These are phyloP conservation scores for Taiwanofungus camphoratus DNA, from an alignment of 1,284 basidiomycete genomes.

Conservation along the genomic window DNA sequence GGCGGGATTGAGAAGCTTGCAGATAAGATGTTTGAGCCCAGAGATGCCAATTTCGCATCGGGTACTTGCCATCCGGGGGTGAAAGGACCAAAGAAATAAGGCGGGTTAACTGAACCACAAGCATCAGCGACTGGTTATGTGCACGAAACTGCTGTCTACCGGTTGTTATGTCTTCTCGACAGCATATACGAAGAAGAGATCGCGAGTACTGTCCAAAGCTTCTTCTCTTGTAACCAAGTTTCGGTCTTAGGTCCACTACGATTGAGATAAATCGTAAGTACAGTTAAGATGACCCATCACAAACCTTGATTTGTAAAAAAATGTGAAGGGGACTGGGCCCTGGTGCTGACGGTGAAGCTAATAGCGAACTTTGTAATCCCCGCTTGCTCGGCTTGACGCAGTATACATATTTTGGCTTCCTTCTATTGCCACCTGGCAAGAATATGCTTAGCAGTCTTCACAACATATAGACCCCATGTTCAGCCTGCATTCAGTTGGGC, in stretches of 20 bases:
- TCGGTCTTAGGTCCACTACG: neutral
- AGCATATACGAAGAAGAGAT: neutral
- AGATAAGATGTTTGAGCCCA: slow-evolving; percentile 16
- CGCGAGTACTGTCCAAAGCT: neutral
- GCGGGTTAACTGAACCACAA: slow-evolving; percentile 17
- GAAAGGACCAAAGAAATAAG: slow-evolving; percentile 18
- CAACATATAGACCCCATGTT: too few relatives aligned
- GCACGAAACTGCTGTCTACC: too few relatives aligned
- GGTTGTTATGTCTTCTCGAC: neutral
- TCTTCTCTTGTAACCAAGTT: neutral
- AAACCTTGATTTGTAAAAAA: neutral
- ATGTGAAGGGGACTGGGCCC: neutral
- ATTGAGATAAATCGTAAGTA: too few relatives aligned
- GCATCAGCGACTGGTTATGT: too few relatives aligned
- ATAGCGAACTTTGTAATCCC: neutral
- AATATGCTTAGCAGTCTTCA: too few relatives aligned
- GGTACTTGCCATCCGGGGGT: slow-evolving; percentile 10
- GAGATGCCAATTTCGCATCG: slow-evolving; percentile 1
- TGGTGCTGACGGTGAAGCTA: neutral
- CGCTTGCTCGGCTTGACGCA: neutral
- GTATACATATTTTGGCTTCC: neutral
- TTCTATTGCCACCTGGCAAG: neutral
- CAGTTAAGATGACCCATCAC: too few relatives aligned
- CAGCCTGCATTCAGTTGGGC: too few relatives aligned
- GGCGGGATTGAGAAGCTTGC: slow-evolving; percentile 11